Base-by-base conservation (phyloP, 495 filamentous ascomycete genomes). In the Penicilliopsis zonata region DNA sequence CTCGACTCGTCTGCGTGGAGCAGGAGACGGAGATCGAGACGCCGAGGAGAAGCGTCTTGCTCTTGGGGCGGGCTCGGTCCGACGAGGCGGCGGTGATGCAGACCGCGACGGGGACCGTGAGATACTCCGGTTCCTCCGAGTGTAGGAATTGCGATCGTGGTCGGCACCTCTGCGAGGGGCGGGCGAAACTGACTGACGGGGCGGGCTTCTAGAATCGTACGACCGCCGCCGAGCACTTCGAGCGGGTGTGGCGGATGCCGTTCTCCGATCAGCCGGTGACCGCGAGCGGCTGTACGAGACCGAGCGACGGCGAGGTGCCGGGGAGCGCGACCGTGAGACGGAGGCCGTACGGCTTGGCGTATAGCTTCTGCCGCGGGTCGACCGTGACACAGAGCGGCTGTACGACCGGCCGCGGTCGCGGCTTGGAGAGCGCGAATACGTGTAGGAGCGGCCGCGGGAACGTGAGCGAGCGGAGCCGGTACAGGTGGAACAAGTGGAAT, bases 401-500 rank as follows among this genome's bases (percentile, higher is more conserved):
- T 59, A 55, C 27, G 60, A 61, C 8, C 52, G 39, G 25, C 52
- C 52, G 28, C 55, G 55, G 17, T 44, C 46, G 14, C 49, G 57
- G 31, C 38, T 39, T 13, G 53, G 55, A 21, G 65, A 65, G 21
- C 58, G 57, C 13, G 57, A 54, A 29, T 46, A 50, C 22, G 61
- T 64, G 10, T 50, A 54, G 7, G 61, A 66, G 9, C 43, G 46
- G 8, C 58, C 63, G 9, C 42, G 38, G 10, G 55, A 59, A 18
- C 44, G 47, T 13, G 55, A 54, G 13, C 51, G 56, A 33, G 54
- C 45, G 5, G 51, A 50, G 12, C 46, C 37, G 9, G 53, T 58
- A 39, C 53, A 61, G 3, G 57, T 55, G 1, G 62, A 67, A 40
- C 55, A 64, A 38, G 53, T 67, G 0, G 77, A 80, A 34, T 74